phyloP scores from a whole-genome alignment of 73 alveolate species.

The Tetrahymena malaccensis region DNA sequence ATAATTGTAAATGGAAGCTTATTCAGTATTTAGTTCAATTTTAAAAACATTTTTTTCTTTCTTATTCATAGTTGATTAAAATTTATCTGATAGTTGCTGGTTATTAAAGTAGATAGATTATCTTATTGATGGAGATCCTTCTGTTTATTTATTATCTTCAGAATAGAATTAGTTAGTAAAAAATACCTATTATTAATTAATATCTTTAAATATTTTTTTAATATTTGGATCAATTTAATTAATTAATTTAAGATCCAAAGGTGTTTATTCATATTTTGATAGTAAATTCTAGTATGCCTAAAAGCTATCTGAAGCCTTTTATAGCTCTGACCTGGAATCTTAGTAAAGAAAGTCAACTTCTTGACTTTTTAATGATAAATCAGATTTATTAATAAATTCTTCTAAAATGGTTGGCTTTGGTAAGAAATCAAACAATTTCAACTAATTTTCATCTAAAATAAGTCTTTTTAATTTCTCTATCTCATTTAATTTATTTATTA shows the following conservation, averaged over 20 bases:
- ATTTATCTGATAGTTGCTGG: too few relatives aligned
- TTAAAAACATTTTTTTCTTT: too few relatives aligned
- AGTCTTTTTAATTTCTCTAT: slow-evolving; percentile 25
- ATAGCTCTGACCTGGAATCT: not conserved
- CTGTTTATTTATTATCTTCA: too few relatives aligned
- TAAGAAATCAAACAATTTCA: slow-evolving; percentile 19
- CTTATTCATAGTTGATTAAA: too few relatives aligned
- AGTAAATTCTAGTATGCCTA: not conserved
- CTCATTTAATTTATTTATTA: slow-evolving; percentile 1
- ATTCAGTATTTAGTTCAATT: too few relatives aligned
- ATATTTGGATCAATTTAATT: not conserved
- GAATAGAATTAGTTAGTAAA: too few relatives aligned
- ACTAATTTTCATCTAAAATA: not conserved
- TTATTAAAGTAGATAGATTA: too few relatives aligned
- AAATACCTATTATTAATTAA: too few relatives aligned
- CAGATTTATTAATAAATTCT: not conserved
- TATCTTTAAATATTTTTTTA: not conserved
- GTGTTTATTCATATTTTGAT: not conserved
- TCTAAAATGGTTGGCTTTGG: slow-evolving; percentile 22
- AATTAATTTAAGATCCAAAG: not conserved
- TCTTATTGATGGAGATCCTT: too few relatives aligned
- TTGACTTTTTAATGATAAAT: not conserved
- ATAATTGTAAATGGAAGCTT: too few relatives aligned
- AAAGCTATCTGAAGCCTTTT: not conserved
- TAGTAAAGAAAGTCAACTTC: not conserved